These are phyloP conservation scores for Phylloporus gajari DNA, from an alignment of 1,284 basidiomycete genomes.

Conservation along the genomic window DNA sequence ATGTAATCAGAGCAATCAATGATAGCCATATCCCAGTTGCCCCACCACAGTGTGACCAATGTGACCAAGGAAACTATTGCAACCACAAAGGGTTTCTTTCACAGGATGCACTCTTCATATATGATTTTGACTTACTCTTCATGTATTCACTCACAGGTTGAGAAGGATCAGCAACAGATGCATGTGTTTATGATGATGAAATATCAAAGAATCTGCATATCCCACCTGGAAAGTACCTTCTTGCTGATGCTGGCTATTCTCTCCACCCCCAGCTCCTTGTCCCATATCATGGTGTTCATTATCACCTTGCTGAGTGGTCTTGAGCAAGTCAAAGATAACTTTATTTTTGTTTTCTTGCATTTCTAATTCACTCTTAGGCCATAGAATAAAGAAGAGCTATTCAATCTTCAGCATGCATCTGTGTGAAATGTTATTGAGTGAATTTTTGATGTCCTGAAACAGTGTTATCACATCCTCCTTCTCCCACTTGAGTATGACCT, in stretches of 20 bases:
- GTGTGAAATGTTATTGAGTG: slow-evolving; percentile 53
- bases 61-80: neutral
- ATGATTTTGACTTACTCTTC: neutral
- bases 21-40: neutral
- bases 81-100: neutral
- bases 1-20: slow-evolving; percentile 2
- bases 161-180: neutral
- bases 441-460: slow-evolving; percentile 55
- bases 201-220: neutral
- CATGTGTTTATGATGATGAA: slow-evolving; percentile 1
- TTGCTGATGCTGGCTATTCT: neutral
- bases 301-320: slow-evolving; percentile 1
- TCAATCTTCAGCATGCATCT: slow-evolving; percentile 52
- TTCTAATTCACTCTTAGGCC: neutral
- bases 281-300: neutral
- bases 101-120: neutral
- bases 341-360: neutral
- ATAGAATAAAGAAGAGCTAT: slow-evolving; percentile 47
- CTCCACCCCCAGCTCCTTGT: neutral
- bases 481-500: slow-evolving; percentile 40
- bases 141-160: neutral
- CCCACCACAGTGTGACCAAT: too few relatives aligned
- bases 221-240: neutral
- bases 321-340: neutral
- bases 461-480: slow-evolving; percentile 42